Evolutionary conservation across 768 basidiomycete species (phyloP), one percentile per base, ranked within the genome.

Genomic region (Phanerodontia chrysosporium): DNA sequence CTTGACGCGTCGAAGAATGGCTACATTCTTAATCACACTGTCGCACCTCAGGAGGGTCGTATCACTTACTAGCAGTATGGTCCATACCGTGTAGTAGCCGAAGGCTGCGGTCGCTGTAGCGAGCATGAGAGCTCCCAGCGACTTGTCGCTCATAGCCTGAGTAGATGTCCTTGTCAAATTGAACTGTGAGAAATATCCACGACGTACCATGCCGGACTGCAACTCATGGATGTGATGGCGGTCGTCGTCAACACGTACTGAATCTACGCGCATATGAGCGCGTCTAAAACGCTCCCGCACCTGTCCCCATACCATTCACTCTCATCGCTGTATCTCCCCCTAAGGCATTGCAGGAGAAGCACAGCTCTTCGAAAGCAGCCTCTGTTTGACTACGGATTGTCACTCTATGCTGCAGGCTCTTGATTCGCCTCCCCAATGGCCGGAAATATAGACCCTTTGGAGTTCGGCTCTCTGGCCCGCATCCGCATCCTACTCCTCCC

Each of bases 21-120:
- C 86, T 87, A 58, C 57, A 42, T 57, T 49, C 58, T 52, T 45
- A 44, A 8, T 53, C n/a, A 54, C 39, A 35, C 42, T 44, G 39
- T 2, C 30, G n/a, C 21, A 49, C 44, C 21, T 22, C 14, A 30
- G 14, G 7, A 45, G 24, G 16, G n/a, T 60, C 21, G 13, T 9
- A n/a, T 32, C n/a, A 66, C 88, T 66, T 64, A 94, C 95, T 55
- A 95, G 81, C 52, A 98, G 75, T 55, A 97, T 80, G 14, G 94
- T 87, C 95, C 95, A 98, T 27, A 82, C 79, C 1, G 95, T 94
- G 72, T 98, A 98, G 72, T 98, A 98, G 10, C 81, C 75, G 75
- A 96, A 96, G 36, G 90, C 83, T 45, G 84, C 71, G 6, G 83
- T 80, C 32, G 92, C 92, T 61, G 82, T 79, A 62, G 90, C 77